Evolutionary conservation across 2,329 filamentous ascomycete genomes (phyloP).

Genomic region (Aspergillus floridensis): DNA sequence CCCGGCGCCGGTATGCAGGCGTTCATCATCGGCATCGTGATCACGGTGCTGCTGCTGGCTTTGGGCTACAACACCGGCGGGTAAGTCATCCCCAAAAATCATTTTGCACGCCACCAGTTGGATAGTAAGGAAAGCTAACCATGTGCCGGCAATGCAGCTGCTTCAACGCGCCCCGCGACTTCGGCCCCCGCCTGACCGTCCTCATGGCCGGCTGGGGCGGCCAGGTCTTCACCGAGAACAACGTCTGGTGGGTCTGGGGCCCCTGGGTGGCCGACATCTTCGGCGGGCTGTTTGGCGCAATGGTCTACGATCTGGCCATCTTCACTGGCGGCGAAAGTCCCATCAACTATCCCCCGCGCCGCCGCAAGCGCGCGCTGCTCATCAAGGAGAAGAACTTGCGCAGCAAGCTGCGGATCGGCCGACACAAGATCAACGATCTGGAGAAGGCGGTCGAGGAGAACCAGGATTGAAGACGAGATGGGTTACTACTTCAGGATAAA

Average conservation of each 20-base stretch:
- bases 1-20: conserved; percentile 45
- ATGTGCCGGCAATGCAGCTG: conserved; percentile 13
- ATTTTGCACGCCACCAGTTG: no score
- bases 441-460: conserved; percentile 15
- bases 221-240: conserved; percentile 22
- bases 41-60: conserved; percentile 11
- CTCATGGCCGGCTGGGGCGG: conserved; percentile 34
- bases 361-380: conserved; percentile 35
- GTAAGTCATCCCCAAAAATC: conserved; percentile 8
- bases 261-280: conserved; percentile 35
- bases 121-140: no score
- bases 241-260: conserved; percentile 38
- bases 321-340: conserved; percentile 41
- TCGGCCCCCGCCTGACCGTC: conserved; percentile 35
- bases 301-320: conserved; percentile 37
- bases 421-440: conserved; percentile 18
- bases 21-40: conserved; percentile 24
- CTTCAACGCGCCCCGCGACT: conserved; percentile 37
- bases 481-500: neutral
- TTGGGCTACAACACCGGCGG: conserved; percentile 39
- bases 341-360: conserved; percentile 44
- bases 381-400: conserved; percentile 29
- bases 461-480: neutral
- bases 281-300: conserved; percentile 32
- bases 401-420: conserved; percentile 15